Percentiles rank a stretch among this genome's conserved stretches.
phyloP scores from a whole-genome alignment of 2,329 filamentous ascomycete genomes.

The Clarireedia homoeocarpa region DNA sequence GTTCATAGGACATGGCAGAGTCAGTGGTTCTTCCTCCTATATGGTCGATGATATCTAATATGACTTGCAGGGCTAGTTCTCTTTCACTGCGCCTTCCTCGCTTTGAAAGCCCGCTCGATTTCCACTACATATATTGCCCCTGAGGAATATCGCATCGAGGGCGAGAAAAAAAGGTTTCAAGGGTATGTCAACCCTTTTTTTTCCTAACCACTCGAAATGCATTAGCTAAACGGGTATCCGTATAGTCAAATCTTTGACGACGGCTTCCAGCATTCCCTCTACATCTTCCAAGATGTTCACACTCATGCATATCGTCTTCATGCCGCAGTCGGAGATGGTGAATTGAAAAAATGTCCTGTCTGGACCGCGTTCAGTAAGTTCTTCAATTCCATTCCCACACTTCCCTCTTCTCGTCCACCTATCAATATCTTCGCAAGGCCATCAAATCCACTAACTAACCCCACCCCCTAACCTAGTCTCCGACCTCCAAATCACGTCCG shows the following conservation, averaged over 20 bases:
- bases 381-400: background rate
- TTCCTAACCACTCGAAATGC: background rate
- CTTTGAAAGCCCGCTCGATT: slow-evolving; percentile 44
- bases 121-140: slow-evolving; percentile 37
- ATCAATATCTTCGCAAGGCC: background rate
- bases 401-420: background rate
- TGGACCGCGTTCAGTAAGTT: slow-evolving; percentile 56
- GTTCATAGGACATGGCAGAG: slow-evolving; percentile 6
- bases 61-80: slow-evolving; percentile 45
- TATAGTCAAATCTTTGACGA: slow-evolving; percentile 49
- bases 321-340: slow-evolving; percentile 47
- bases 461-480: slow-evolving; percentile 37
- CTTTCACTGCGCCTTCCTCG: slow-evolving; percentile 50
- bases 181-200: slow-evolving; percentile 38
- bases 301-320: slow-evolving; percentile 46
- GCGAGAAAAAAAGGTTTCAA: slow-evolving; percentile 47
- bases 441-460: background rate
- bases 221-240: background rate
- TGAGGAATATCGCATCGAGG: slow-evolving; percentile 39
- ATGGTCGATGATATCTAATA: background rate
- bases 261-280: slow-evolving; percentile 43
- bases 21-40: background rate
- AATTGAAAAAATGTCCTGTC: slow-evolving; percentile 46
- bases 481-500: slow-evolving; percentile 37
- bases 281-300: slow-evolving; percentile 43